Evolutionary conservation across 345 rosid genomes (phyloP).

Genomic region (Erysimum cheiranthoides): DNA sequence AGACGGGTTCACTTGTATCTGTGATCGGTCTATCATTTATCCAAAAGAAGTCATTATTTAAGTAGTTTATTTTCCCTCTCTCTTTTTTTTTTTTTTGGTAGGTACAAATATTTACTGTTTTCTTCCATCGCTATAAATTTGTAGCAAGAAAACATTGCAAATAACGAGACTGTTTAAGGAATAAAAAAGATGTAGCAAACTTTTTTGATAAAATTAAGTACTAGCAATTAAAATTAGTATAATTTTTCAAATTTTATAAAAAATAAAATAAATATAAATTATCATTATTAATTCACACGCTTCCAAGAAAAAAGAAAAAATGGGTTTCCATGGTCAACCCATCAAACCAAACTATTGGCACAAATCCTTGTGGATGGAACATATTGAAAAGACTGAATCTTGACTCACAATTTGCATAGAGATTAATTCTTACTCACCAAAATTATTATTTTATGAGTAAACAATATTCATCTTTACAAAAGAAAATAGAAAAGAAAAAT

Average conservation of each 20-base stretch:
- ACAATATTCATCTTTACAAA: neutral
- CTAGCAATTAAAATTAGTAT: neutral
- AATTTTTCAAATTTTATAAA: no score
- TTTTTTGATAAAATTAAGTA: no score
- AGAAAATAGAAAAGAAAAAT: neutral
- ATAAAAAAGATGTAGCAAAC: neutral
- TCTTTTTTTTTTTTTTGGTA: neutral
- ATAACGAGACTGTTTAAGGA: neutral
- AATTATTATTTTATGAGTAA: neutral
- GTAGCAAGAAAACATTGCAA: neutral
- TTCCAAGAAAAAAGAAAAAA: neutral
- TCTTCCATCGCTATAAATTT: neutral
- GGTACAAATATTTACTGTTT: neutral
- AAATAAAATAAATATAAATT: no score
- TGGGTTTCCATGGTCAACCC: slow-evolving; percentile 30
- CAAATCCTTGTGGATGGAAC: slow-evolving; percentile 1
- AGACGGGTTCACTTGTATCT: slow-evolving; percentile 27
- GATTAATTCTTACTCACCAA: neutral
- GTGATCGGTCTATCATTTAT: slow-evolving; percentile 22
- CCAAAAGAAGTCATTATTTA: neutral
- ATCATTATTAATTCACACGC: no score
- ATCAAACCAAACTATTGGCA: slow-evolving; percentile 27
- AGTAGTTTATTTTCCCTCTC: neutral
- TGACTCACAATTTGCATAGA: slow-evolving; percentile 4
- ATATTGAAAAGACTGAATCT: slow-evolving; percentile 31